Evolutionary conservation across 2,329 filamentous ascomycete species (phyloP), one percentile per base, ranked within the genome.

Genomic region (Trichoderma koningiopsis): DNA sequence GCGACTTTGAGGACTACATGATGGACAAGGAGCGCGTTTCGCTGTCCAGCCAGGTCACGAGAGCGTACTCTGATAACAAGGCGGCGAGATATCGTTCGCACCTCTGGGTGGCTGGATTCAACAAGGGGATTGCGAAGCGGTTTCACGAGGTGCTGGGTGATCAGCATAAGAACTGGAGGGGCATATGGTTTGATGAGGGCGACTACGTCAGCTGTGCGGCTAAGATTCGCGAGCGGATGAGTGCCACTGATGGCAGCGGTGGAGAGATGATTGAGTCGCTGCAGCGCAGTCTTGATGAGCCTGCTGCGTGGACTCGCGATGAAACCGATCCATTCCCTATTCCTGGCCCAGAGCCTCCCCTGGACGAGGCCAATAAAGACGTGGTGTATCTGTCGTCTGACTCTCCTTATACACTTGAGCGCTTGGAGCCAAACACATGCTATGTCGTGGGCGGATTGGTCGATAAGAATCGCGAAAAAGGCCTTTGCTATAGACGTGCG

Each of bases 401-500:
- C 79, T 96, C 93, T n/a, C 89, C 92, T 0, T 86, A 97, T 73
- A 95, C 92, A 0, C 85, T 99, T 35, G 90, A 91, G 6, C 87
- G 92, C 55, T 86, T 99, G 55, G 93, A 94, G 78, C 93, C 94
- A 0, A 91, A 96, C 80, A 94, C 91, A 71, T 95, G 89, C 70
- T 99, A 99, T 79, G 91, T 99, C 72, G 91, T 99, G 68, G 96
- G 96, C 43, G 96, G 95, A 0, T 85, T 99, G 43, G 96, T 99
- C 31, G 96, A 99, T 82, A 94, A 94, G 81, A 99, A 99, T 80
- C 88, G 96, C 56, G 91, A 99, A 80, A 99, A 99, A 83, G 94
- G 93, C 0, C 85, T 99, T 47, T 99, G 96, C 81, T 94, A 97
- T 84, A 91, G 90, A 74, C 86, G 91, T 19, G 96, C 96, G 0